A percentile compares a stretch with the other conserved stretches of the same genome.
phyloP scores from a whole-genome alignment of 495 filamentous ascomycete species.

The Daldinia decipiens region DNA sequence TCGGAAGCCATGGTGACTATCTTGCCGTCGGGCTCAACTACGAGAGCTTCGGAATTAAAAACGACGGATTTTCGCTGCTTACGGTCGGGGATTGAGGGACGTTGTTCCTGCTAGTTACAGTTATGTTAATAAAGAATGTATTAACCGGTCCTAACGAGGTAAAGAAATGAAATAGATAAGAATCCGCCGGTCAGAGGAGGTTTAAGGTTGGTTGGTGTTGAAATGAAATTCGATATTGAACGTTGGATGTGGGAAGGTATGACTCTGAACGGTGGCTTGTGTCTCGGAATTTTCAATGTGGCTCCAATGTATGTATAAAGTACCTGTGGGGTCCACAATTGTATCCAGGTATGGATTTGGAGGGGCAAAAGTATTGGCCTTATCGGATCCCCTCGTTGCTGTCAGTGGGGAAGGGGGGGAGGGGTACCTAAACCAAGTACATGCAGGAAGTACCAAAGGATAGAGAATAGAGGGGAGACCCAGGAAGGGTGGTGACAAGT shows the following conservation, averaged over 20 bases:
- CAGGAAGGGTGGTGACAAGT: conserved; percentile 14
- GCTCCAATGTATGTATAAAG: conserved; percentile 5
- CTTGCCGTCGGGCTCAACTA: conserved; percentile 86
- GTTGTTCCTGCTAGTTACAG: conserved; percentile 50
- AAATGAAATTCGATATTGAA: conserved; percentile 1
- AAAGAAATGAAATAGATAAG: background rate
- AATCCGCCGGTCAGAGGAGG: background rate
- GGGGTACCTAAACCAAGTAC: conserved; percentile 4
- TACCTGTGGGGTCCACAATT: conserved; percentile 22
- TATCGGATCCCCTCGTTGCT: conserved; percentile 25
- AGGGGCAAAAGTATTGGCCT: conserved; percentile 28
- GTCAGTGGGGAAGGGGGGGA: conserved; percentile 17
- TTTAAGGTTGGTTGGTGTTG: conserved; percentile 7
- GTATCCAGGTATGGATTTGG: conserved; percentile 21
- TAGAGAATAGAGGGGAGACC: background rate
- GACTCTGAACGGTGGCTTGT: conserved; percentile 26
- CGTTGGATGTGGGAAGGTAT: conserved; percentile 1
- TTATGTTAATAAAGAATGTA: conserved; percentile 18
- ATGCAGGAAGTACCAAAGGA: conserved; percentile 3
- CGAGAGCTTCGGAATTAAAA: conserved; percentile 83
- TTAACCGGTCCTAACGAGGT: background rate
- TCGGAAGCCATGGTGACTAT: conserved; percentile 73
- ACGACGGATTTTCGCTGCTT: conserved; percentile 89
- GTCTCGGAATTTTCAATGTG: conserved; percentile 39
- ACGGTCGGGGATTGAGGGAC: conserved; percentile 52